Percentiles rank a stretch among this genome's conserved stretches.
Evolutionary conservation across 352 stramenopile genomes (phyloP).

Genomic region (Chrysophaeum taylorii): DNA sequence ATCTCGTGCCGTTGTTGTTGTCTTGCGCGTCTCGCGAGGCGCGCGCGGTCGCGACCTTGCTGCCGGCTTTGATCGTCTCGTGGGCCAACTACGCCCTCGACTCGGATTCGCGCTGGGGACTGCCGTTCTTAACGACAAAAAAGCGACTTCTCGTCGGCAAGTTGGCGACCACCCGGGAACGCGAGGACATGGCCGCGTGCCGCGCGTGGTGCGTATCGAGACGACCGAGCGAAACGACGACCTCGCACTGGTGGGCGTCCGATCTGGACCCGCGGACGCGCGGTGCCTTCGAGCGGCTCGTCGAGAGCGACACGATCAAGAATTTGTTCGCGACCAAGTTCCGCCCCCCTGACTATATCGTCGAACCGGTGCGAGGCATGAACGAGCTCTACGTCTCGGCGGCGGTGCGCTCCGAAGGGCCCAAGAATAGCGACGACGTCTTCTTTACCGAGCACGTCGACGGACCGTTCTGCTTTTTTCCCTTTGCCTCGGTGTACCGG

Average conservation of each 20-base stretch:
- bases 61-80: neutral
- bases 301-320: conserved; percentile 18
- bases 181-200: conserved; percentile 23
- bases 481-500: conserved; percentile 42
- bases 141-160: conserved; percentile 2
- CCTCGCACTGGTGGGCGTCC: conserved; percentile 33
- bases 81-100: conserved; percentile 21
- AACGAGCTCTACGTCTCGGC: conserved; percentile 50
- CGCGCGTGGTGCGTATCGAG: conserved; percentile 27
- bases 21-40: neutral
- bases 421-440: conserved; percentile 40
- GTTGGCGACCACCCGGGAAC: neutral
- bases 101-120: conserved; percentile 3
- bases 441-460: conserved; percentile 47
- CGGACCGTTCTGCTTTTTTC: conserved; percentile 43
- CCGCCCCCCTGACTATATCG: conserved; percentile 33
- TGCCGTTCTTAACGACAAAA: conserved; percentile 8
- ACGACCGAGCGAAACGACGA: conserved; percentile 34
- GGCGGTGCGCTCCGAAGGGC: conserved; percentile 17
- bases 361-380: conserved; percentile 41
- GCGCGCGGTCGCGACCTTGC: neutral
- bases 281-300: conserved; percentile 23
- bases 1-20: conserved; percentile 26
- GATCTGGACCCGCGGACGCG: conserved; percentile 32
- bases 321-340: conserved; percentile 41